Base-by-base conservation (phyloP, 2,329 filamentous ascomycete species). In the Aureobasidium sp. region DNA sequence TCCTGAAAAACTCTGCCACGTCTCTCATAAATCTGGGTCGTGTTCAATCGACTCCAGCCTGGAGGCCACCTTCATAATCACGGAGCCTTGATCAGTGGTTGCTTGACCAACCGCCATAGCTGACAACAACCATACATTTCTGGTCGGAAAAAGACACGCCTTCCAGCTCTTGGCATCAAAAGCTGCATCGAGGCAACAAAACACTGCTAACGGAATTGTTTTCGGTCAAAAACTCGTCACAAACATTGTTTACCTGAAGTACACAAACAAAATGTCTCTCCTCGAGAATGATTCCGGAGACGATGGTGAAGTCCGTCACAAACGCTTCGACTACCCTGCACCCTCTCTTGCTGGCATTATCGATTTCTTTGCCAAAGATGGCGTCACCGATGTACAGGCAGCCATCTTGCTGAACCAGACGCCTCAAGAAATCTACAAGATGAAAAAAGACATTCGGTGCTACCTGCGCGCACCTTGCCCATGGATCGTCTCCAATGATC, bases 271-370 rank as follows among this genome's bases (percentile, higher is more conserved):
- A 12, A 37, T 52, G 49, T 52, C 49, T 39, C 49, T 52, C 12
- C 49, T 52, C 20, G 49, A 52, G 49, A 39, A 22, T 17, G 49
- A 52, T 8, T 52, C 49, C 11, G 49, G 49, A 39, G 49, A 52
- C 9, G 49, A 52, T 39, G 49, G 49, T n/a, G 49, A 52, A 27
- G n/a, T 52, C 49, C 31, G 49, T 25, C 49, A 52, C 49, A 52
- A 39, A 27, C 49, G 49, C 22, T 52, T 52, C 49, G 49, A 52
- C 14, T 52, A 39, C 20, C n/a, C 20, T 37, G 49, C 49, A 8
- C 49, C 49, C n/a, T 52, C 49, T 25, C 20, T 52, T 1, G 20
- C 20, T 7, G 49, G 34, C 3, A 52, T 39, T 7, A 37, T 39
- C 34, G 49, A 52, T 2, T 52, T 52, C 49, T 52, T 39, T 6